A percentile compares a stretch with the other conserved stretches of the same genome.
Evolutionary conservation across 768 basidiomycete species (phyloP).

Genomic region (Lactifluus rugatus): DNA sequence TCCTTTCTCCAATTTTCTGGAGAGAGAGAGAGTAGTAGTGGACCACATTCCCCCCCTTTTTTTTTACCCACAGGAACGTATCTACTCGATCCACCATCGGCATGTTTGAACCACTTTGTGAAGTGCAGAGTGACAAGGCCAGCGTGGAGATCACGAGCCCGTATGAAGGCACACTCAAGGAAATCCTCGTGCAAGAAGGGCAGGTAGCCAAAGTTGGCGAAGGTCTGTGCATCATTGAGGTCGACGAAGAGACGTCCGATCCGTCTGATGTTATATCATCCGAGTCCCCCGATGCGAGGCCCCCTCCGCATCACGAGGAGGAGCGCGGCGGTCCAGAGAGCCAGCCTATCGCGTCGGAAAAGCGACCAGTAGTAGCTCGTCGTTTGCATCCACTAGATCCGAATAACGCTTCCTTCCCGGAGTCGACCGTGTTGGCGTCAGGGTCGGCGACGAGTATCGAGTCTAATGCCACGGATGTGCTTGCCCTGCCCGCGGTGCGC

Average conservation of each 20-base stretch:
- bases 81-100: slow-evolving; percentile 41
- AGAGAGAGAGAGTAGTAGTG: no score
- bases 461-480: slow-evolving; percentile 29
- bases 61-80: slow-evolving; percentile 44
- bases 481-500: slow-evolving; percentile 71
- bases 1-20: not conserved
- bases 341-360: not conserved
- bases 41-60: no score
- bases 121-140: slow-evolving; percentile 86
- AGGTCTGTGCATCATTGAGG: slow-evolving; percentile 70
- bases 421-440: not conserved
- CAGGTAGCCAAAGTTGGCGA: slow-evolving; percentile 77
- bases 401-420: slow-evolving; percentile 26
- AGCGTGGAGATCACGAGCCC: slow-evolving; percentile 87
- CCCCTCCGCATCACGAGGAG: slow-evolving; percentile 3
- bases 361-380: slow-evolving; percentile 13
- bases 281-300: not conserved
- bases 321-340: not conserved
- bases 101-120: slow-evolving; percentile 66
- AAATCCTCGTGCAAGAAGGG: slow-evolving; percentile 69
- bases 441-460: not conserved
- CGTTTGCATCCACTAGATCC: slow-evolving; percentile 60
- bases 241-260: slow-evolving; percentile 46
- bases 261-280: slow-evolving; percentile 11
- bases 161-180: slow-evolving; percentile 64